Evolutionary conservation across 208 protist genomes (phyloP).

Genomic region (Crithidia acanthocephali): DNA sequence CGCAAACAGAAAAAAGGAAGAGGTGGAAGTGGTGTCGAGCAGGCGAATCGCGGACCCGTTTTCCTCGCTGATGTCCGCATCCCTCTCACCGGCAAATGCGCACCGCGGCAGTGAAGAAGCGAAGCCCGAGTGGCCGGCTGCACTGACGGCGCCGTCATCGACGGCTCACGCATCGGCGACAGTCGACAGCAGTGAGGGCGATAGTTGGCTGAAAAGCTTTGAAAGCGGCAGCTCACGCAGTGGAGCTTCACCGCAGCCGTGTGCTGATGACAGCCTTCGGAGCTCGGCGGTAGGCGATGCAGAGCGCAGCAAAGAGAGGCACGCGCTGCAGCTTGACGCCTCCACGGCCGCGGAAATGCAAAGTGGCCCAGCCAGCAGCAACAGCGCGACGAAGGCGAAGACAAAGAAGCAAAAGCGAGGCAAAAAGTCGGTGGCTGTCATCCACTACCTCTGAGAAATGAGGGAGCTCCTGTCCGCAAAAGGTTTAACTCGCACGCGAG

Average conservation of each 20-base stretch:
- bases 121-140: background rate
- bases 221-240: too few species aligned
- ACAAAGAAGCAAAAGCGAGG: slow-evolving; percentile 1
- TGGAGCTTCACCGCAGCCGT: too few species aligned
- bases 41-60: background rate
- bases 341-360: too few species aligned
- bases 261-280: background rate
- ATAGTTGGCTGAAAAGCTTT: background rate
- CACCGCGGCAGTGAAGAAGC: background rate
- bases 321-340: too few species aligned
- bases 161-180: background rate
- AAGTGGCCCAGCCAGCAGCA: background rate
- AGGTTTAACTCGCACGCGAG: too few species aligned
- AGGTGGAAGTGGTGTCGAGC: background rate
- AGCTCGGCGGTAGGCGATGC: too few species aligned
- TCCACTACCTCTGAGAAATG: slow-evolving; percentile 10
- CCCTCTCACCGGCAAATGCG: background rate
- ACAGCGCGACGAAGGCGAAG: background rate
- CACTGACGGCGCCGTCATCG: background rate
- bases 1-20: too few species aligned
- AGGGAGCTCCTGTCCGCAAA: too few species aligned
- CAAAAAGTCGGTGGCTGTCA: slow-evolving; percentile 11
- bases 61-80: background rate
- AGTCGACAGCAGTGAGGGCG: too few species aligned
- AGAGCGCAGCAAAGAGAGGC: too few species aligned